A percentile compares a stretch with the other conserved stretches of the same genome.
These are phyloP conservation scores for Linnemannia zychae DNA, from an alignment of 192 early-diverging fungal species.

Conservation along the genomic window DNA sequence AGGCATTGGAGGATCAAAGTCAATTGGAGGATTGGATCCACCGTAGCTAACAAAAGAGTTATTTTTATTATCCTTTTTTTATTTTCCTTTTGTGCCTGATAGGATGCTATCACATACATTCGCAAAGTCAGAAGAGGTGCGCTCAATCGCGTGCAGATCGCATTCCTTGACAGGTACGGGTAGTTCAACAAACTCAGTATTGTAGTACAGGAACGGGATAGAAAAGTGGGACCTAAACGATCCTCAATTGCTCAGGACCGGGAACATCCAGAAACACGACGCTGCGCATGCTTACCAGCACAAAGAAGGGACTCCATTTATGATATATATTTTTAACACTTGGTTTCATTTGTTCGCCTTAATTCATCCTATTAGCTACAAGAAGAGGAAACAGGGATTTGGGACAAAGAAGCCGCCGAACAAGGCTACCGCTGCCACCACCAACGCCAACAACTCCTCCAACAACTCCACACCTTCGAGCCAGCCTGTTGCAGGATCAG, in stretches of 20 bases:
- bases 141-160: constrained; percentile 60
- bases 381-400: constrained; percentile 55
- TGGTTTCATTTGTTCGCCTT: not conserved
- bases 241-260: not conserved
- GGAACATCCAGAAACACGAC: not conserved
- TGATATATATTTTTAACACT: not conserved
- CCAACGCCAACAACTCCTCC: not conserved
- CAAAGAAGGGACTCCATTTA: not conserved
- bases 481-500: constrained; percentile 26
- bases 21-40: not conserved
- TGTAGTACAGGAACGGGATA: not conserved
- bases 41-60: not conserved
- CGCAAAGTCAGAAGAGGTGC: constrained; percentile 61
- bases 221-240: not conserved
- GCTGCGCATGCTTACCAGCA: not conserved
- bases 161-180: constrained; percentile 58
- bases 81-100: not conserved
- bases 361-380: constrained; percentile 27
- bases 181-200: not conserved
- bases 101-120: constrained; percentile 65
- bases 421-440: not conserved
- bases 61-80: constrained; percentile 6
- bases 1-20: not conserved
- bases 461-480: constrained; percentile 7
- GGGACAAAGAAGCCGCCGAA: constrained; percentile 36